These are phyloP conservation scores for Pyrus hybrid DNA, from an alignment of 331 rosid genomes.

Conservation along the genomic window DNA sequence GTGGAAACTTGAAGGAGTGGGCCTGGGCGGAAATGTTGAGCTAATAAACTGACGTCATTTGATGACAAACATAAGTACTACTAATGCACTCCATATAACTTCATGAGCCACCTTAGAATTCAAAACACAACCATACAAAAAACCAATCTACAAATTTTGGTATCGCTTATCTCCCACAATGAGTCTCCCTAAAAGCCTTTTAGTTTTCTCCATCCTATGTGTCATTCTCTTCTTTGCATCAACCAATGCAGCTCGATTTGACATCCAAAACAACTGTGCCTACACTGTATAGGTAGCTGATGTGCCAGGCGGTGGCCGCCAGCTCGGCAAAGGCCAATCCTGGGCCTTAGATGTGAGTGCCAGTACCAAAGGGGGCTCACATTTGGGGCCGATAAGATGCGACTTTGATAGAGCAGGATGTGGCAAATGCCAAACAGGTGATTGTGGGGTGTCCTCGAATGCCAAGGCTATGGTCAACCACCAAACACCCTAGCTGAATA, in stretches of 20 bases:
- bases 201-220: too few relatives aligned
- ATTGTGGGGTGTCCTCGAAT: conserved; percentile 4
- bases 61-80: too few relatives aligned
- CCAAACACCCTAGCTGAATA: conserved; percentile 15
- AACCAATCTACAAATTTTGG: too few relatives aligned
- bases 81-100: too few relatives aligned
- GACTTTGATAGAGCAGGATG: neutral
- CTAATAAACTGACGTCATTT: too few relatives aligned
- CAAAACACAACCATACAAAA: neutral
- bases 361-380: neutral
- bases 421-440: conserved; percentile 1
- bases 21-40: too few relatives aligned
- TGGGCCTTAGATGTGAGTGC: neutral
- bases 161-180: neutral
- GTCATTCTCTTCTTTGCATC: too few relatives aligned
- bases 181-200: neutral
- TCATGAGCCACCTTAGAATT: neutral
- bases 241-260: too few relatives aligned
- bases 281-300: neutral
- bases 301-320: neutral
- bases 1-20: too few relatives aligned
- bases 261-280: too few relatives aligned
- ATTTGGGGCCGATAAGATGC: neutral
- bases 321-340: neutral
- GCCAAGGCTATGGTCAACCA: neutral